Evolutionary conservation across 2,329 filamentous ascomycete genomes (phyloP).

Genomic region (Exophiala viscosa): DNA sequence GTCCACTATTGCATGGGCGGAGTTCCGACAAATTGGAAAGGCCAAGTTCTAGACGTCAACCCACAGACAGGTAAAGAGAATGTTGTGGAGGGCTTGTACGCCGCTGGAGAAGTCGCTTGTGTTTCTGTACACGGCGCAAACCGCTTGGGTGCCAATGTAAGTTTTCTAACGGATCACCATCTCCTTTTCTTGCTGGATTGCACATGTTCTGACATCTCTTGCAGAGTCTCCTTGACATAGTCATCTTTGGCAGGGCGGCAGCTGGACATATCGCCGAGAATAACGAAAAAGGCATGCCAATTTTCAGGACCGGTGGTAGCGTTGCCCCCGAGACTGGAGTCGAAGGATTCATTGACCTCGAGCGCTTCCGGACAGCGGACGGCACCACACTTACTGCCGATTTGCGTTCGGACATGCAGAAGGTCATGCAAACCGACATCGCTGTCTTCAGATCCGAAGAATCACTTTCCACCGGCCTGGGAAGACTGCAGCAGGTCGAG

Average conservation of each 20-base stretch:
- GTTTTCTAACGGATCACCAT: not conserved
- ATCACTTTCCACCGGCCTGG: conserved; percentile 78
- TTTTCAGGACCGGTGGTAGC: conserved; percentile 73
- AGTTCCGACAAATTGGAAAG: conserved; percentile 95
- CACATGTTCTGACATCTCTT: not conserved
- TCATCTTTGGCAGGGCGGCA: conserved; percentile 96
- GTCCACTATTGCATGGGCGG: conserved; percentile 99
- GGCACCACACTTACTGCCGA: conserved; percentile 78
- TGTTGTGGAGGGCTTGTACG: conserved; percentile 90
- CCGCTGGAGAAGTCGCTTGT: conserved; percentile 93
- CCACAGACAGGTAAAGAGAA: conserved; percentile 75
- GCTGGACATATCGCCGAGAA: conserved; percentile 96
- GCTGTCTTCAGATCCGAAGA: conserved; percentile 84
- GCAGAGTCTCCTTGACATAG: conserved; percentile 78
- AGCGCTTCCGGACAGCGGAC: conserved; percentile 71
- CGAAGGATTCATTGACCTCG: conserved; percentile 61
- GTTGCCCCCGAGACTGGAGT: conserved; percentile 81
- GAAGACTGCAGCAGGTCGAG: conserved; percentile 76
- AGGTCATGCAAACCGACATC: conserved; percentile 91
- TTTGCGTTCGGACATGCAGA: conserved; percentile 82
- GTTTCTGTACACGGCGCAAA: conserved; percentile 98
- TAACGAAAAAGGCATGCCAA: not conserved
- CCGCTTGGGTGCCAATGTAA: conserved; percentile 82
- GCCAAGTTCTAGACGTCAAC: conserved; percentile 88
- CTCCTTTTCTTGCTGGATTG: not conserved